Evolutionary conservation across 208 protist genomes (phyloP).

Genomic region (Trypanosoma platydactyli): DNA sequence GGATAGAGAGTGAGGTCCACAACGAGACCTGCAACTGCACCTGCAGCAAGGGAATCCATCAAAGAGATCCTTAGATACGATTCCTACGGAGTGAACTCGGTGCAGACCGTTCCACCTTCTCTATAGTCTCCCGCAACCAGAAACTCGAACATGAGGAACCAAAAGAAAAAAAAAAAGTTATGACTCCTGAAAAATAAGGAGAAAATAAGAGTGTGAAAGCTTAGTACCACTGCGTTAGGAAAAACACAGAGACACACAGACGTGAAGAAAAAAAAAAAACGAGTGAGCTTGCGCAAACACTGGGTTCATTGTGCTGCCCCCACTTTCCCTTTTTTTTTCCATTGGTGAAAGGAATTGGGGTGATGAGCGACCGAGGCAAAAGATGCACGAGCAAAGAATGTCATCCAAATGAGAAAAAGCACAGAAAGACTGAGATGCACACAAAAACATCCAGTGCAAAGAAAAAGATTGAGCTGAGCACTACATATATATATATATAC

Average conservation of each 20-base stretch:
- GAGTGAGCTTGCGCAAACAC: no score
- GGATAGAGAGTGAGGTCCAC: constrained; percentile 92
- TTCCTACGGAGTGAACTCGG: no score
- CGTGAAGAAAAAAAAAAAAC: no score
- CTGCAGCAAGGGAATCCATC: constrained; percentile 83
- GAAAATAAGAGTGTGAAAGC: no score
- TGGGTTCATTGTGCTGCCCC: no score
- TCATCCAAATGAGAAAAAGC: background rate
- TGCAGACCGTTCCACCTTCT: background rate
- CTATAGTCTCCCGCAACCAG: background rate
- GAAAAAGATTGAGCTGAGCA: no score
- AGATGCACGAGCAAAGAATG: no score
- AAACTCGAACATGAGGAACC: constrained; percentile 13
- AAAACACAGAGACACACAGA: constrained; percentile 7
- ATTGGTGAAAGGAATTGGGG: no score
- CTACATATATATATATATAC: no score
- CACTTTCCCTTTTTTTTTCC: no score
- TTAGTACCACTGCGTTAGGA: constrained; percentile 8
- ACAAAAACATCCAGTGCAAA: background rate
- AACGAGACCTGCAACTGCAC: constrained; percentile 79
- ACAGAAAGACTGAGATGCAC: background rate
- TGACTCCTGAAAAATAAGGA: background rate
- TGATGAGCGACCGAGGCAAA: no score
- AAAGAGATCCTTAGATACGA: background rate
- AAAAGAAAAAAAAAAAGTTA: constrained; percentile 5